Evolutionary conservation across 2,329 filamentous ascomycete species (phyloP).

Genomic region (Aspergillus quadrilineatus): DNA sequence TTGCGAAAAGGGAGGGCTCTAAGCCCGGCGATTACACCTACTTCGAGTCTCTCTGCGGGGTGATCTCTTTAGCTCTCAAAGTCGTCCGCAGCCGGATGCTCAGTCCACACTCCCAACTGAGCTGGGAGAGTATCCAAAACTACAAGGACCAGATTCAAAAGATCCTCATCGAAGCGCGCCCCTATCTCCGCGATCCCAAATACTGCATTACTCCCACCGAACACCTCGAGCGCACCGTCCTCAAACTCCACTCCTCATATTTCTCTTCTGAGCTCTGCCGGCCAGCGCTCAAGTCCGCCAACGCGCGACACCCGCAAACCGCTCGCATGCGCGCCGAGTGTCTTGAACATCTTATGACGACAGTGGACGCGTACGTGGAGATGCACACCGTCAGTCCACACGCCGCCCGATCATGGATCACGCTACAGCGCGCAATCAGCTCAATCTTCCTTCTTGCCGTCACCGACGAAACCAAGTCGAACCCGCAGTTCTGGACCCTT

Average conservation of each 20-base stretch:
- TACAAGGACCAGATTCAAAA: conserved; percentile 58
- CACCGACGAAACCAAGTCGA: conserved; percentile 45
- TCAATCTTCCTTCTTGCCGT: conserved; percentile 49
- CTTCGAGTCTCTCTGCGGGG: conserved; percentile 58
- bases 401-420: conserved; percentile 49
- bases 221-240: conserved; percentile 59
- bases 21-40: conserved; percentile 53
- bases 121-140: conserved; percentile 54
- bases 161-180: conserved; percentile 58
- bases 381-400: conserved; percentile 47
- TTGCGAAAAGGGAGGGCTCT: conserved; percentile 50
- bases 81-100: conserved; percentile 60
- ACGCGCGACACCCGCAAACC: conserved; percentile 41
- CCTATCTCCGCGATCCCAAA: conserved; percentile 56
- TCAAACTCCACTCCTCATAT: conserved; percentile 63
- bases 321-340: conserved; percentile 53
- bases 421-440: conserved; percentile 48
- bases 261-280: conserved; percentile 63
- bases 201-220: conserved; percentile 46
- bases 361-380: conserved; percentile 62
- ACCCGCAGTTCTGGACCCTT: conserved; percentile 40
- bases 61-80: conserved; percentile 54
- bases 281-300: conserved; percentile 57
- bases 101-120: conserved; percentile 54
- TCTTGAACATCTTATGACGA: conserved; percentile 55